Base-by-base conservation (phyloP, 768 basidiomycete genomes). In the Sutorius australiensis region DNA sequence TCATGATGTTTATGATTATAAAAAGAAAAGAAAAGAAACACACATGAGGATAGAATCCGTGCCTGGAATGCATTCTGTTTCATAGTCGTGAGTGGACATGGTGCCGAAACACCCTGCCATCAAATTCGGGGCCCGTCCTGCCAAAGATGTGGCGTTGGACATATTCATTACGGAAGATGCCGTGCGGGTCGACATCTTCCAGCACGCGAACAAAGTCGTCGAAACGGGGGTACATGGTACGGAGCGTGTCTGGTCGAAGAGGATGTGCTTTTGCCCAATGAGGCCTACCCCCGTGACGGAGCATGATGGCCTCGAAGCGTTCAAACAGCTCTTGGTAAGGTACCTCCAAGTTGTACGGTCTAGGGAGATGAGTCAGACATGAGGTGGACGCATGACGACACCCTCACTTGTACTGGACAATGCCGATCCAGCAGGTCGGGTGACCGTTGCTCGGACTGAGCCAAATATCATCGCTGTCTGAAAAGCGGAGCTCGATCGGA, bases 211-310 rank as follows among this genome's bases (percentile, higher is more conserved):
- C 72, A 72, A 92, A 98, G 61, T 87, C 83, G 59, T 84, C 80
- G 70, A 93, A 97, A 54, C 75, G 79, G 19, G 94, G 89, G 72
- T 98, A 98, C 11, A 89, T 71, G 49, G 61, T 64, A 47, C 81
- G 80, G 49, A 97, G 78, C 31, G 75, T 70, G 41, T 77, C 75
- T 3, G 89, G 88, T 40, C 77, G 75, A 34, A 95, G 77, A 21
- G 73, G 72, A 67, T 98, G 95, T 19, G 90, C 80, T 71, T 98
- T 98, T 0, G 94, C 95, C 95, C 95, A 98, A 73, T 98, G 95
- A 9, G 95, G 94, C 43, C 90, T 79, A 6, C 93, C 95, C 39
- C 79, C 77, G 71, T 93, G 79, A 28, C 74, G 77, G 19, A 74
- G 67, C 53, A 95, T 66, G 61, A 94, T 86, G 13, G 67, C 61